Evolutionary conservation across 2,329 filamentous ascomycete genomes (phyloP).

Genomic region (Parascedosporium putredinis): DNA sequence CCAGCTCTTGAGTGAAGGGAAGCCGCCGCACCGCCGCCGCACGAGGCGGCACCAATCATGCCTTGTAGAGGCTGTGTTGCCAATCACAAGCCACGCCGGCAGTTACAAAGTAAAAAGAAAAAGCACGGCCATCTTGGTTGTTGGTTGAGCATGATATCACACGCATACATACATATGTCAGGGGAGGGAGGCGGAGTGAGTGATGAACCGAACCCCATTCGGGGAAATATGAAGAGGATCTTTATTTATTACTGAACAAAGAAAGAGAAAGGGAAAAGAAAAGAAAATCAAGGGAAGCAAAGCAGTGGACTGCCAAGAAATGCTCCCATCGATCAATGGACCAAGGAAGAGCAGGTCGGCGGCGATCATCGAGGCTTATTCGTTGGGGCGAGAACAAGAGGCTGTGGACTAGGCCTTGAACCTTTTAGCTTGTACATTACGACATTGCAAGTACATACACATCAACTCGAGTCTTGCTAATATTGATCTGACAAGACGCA

Average conservation of each 20-base stretch:
- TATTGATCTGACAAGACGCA: too few relatives aligned
- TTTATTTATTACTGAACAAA: not conserved
- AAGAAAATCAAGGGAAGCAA: too few relatives aligned
- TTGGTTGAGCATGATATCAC: not conserved
- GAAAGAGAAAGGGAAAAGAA: too few relatives aligned
- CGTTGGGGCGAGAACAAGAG: not conserved
- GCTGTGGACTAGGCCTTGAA: too few relatives aligned
- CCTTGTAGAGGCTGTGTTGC: not conserved
- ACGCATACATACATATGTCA: not conserved
- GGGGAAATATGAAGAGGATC: too few relatives aligned
- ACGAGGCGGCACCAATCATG: slow-evolving; percentile 2
- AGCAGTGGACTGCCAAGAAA: not conserved
- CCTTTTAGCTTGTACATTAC: too few relatives aligned
- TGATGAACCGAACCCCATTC: not conserved
- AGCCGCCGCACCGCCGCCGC: too few relatives aligned
- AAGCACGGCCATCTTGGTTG: not conserved
- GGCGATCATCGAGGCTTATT: slow-evolving; percentile 7
- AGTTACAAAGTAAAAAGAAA: not conserved
- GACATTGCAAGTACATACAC: too few relatives aligned
- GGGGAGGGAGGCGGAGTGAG: not conserved
- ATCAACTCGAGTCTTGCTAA: too few relatives aligned
- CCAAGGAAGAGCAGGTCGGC: slow-evolving; percentile 2
- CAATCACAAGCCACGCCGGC: slow-evolving; percentile 2
- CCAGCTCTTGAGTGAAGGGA: too few relatives aligned
- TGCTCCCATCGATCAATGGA: slow-evolving; percentile 1